Evolutionary conservation across 2,329 filamentous ascomycete species (phyloP), one percentile per base, ranked within the genome.

Genomic region (Aspergillus piperis): DNA sequence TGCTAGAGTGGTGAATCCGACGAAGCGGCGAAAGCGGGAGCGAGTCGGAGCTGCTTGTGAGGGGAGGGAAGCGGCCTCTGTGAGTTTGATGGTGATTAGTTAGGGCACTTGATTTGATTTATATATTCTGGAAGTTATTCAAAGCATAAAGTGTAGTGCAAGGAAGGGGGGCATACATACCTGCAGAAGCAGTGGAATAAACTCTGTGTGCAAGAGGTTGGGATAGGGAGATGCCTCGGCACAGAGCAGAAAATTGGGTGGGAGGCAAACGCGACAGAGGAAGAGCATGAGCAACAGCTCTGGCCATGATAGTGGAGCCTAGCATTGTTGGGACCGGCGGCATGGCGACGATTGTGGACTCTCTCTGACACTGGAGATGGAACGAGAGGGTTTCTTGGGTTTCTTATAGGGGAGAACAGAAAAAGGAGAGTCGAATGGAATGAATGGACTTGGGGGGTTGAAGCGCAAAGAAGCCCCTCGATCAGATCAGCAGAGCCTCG

Each of bases 1-100:
- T 3, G 75, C 75, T 55, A 78, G 71, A 3, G 70, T 67, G 7
- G 73, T 68, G 63, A 77, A 77, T 51, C 76, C 75, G 19, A 74
- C 54, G 55, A 73, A 62, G 52, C 75, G 74, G 44, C 73, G 70
- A 42, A 78, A 48, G 21, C 72, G 68, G 15, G 73, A 75, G 32
- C 64, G 52, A 7, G 52, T 23, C 23, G 39, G 52, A 23, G 67
- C 11, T 68, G 64, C 54, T 69, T 66, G 48, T 62, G 32, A 58
- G 62, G 39, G 17, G 25, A 3, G 10, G n/a, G 25, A 7, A 15
- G 23, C 38, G 21, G 39, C 30, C 30, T 36, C 38, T 47, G 25
- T 25, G 19, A 32, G 21, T 6, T 54, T 17, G 25, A 17, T 15
- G 21, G 13, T 32, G 30, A 15, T 25, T 32, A 25, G 8, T 54